These are phyloP conservation scores for Glycyrrhiza uralensis DNA, from an alignment of 306 rosid species.

Conservation along the genomic window DNA sequence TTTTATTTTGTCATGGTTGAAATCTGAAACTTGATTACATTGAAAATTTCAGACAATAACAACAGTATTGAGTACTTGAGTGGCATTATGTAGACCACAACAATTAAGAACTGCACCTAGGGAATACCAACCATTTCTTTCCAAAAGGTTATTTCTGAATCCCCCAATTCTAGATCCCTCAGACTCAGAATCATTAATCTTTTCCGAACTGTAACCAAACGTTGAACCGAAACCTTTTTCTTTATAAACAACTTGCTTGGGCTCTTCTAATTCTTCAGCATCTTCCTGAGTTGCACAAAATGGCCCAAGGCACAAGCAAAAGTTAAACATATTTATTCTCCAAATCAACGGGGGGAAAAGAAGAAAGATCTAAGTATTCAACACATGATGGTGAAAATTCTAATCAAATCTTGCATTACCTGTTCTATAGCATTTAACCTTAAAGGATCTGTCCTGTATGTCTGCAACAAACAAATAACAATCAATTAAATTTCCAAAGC, in stretches of 20 bases:
- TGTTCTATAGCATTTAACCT: slow-evolving; percentile 64
- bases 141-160: slow-evolving; percentile 24
- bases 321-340: background rate
- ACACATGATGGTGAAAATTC: background rate
- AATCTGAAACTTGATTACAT: slow-evolving; percentile 45
- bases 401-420: slow-evolving; percentile 42
- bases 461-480: slow-evolving; percentile 61
- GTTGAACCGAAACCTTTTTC: slow-evolving; percentile 42
- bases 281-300: slow-evolving; percentile 49
- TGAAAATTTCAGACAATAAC: slow-evolving; percentile 13
- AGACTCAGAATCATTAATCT: slow-evolving; percentile 28
- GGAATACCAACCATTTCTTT: slow-evolving; percentile 54
- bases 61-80: slow-evolving; percentile 9
- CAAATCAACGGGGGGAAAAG: background rate
- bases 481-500: slow-evolving; percentile 28
- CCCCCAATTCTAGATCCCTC: slow-evolving; percentile 40
- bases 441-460: slow-evolving; percentile 52
- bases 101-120: background rate
- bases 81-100: slow-evolving; percentile 12
- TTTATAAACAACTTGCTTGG: slow-evolving; percentile 68
- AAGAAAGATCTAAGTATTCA: background rate
- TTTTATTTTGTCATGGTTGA: slow-evolving; percentile 30
- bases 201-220: slow-evolving; percentile 17
- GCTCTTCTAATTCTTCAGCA: slow-evolving; percentile 66
- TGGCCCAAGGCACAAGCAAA: background rate